These are phyloP conservation scores for Trichophyton schoenleinii DNA, from an alignment of 2,329 filamentous ascomycete genomes.

Conservation along the genomic window DNA sequence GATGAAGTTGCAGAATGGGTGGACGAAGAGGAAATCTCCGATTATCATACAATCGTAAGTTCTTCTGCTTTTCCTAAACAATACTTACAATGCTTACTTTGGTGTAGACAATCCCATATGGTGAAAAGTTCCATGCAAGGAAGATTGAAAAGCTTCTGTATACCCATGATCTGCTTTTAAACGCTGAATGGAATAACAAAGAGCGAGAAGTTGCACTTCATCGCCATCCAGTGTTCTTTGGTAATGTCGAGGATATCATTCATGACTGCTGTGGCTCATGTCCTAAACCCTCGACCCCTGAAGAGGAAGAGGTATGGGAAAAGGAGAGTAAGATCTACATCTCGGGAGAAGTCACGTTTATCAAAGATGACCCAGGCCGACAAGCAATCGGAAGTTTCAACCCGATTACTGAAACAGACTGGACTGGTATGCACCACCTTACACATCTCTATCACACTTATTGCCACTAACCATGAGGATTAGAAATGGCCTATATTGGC, in stretches of 20 bases:
- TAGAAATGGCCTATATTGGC: constrained; percentile 70
- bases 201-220: constrained; percentile 67
- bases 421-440: constrained; percentile 41
- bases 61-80: background rate
- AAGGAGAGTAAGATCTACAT: constrained; percentile 66
- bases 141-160: constrained; percentile 71
- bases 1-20: constrained; percentile 79
- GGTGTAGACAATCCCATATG: constrained; percentile 18
- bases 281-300: constrained; percentile 53
- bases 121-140: constrained; percentile 18
- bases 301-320: constrained; percentile 58
- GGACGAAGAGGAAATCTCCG: constrained; percentile 60
- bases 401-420: constrained; percentile 67
- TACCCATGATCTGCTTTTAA: constrained; percentile 67
- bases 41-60: constrained; percentile 57
- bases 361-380: constrained; percentile 69
- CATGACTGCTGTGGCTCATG: constrained; percentile 73
- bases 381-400: constrained; percentile 65
- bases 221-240: constrained; percentile 76
- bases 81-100: background rate
- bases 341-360: constrained; percentile 58
- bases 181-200: constrained; percentile 73
- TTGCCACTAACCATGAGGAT: background rate
- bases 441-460: background rate
- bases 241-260: constrained; percentile 59